phyloP scores from a whole-genome alignment of 2,329 filamentous ascomycete genomes.

The Penicillium sclerotiorum region DNA sequence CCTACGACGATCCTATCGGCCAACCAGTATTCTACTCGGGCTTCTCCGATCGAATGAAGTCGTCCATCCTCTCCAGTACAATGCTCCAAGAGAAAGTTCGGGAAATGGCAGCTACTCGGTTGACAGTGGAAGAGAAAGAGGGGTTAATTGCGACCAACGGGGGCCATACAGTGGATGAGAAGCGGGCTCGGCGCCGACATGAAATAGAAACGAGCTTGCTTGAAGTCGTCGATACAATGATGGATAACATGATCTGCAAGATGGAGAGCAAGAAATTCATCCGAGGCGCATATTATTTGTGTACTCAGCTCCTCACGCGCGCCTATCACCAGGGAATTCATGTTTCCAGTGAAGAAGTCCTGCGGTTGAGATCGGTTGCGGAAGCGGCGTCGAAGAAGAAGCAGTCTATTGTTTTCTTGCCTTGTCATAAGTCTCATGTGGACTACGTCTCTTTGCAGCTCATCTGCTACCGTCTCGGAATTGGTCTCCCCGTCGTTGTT shows the following conservation, averaged over 20 bases:
- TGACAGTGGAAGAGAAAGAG: conserved; percentile 75
- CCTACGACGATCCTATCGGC: conserved; percentile 86
- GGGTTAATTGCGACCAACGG: conserved; percentile 60
- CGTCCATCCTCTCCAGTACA: conserved; percentile 71
- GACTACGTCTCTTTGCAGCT: conserved; percentile 95
- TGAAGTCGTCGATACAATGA: conserved; percentile 82
- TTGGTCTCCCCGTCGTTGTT: conserved; percentile 87
- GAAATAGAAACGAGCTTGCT: conserved; percentile 73
- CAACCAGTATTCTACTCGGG: conserved; percentile 92
- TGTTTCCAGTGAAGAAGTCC: conserved; percentile 90
- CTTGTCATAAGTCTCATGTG: conserved; percentile 91
- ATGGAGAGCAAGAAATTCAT: conserved; percentile 96
- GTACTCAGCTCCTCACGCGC: conserved; percentile 82
- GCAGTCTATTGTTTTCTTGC: conserved; percentile 93
- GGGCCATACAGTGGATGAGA: conserved; percentile 31
- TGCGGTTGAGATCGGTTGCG: conserved; percentile 79
- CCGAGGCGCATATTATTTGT: conserved; percentile 84
- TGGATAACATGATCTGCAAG: conserved; percentile 98
- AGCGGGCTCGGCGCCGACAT: conserved; percentile 39
- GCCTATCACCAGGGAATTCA: conserved; percentile 97
- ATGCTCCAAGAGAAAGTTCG: conserved; percentile 74
- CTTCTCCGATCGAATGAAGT: conserved; percentile 88
- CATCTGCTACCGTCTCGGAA: conserved; percentile 90
- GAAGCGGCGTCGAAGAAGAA: conserved; percentile 81
- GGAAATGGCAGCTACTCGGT: conserved; percentile 73